Evolutionary conservation across 176 grass and related monocot genomes (phyloP).

Genomic region (Carex pumila): DNA sequence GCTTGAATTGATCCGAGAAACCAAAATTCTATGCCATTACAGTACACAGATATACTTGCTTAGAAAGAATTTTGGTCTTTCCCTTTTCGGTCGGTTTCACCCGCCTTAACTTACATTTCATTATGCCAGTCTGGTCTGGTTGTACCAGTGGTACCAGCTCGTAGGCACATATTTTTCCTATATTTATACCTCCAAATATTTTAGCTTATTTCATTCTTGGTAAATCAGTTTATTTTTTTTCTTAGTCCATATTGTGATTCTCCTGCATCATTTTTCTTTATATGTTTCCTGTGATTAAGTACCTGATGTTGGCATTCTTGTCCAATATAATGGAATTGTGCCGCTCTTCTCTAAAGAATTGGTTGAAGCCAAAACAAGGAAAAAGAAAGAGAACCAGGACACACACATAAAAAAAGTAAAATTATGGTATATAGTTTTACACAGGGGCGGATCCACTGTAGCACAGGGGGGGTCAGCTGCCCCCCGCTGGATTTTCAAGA

Average conservation of each 20-base stretch:
- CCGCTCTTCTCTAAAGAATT: background rate
- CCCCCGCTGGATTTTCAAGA: too few species aligned
- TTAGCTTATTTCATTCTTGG: background rate
- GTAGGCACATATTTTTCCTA: background rate
- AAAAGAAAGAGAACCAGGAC: background rate
- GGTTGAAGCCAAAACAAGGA: background rate
- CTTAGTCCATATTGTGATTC: background rate
- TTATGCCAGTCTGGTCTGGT: background rate
- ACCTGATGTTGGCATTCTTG: background rate
- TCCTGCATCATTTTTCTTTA: slow-evolving; percentile 37
- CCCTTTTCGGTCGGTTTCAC: background rate
- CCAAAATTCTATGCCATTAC: background rate
- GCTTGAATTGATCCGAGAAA: background rate
- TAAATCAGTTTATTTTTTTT: background rate
- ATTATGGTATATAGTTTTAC: background rate
- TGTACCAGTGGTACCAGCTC: background rate
- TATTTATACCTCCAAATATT: background rate
- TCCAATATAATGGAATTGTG: background rate
- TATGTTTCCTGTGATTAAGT: background rate
- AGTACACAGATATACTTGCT: background rate
- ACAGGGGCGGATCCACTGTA: too few species aligned
- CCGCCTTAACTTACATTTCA: background rate
- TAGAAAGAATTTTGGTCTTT: background rate
- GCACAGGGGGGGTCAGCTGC: too few species aligned
- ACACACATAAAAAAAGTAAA: background rate